phyloP scores from a whole-genome alignment of 106 monocot genomes.

The Dioscorea zingiberensis region DNA sequence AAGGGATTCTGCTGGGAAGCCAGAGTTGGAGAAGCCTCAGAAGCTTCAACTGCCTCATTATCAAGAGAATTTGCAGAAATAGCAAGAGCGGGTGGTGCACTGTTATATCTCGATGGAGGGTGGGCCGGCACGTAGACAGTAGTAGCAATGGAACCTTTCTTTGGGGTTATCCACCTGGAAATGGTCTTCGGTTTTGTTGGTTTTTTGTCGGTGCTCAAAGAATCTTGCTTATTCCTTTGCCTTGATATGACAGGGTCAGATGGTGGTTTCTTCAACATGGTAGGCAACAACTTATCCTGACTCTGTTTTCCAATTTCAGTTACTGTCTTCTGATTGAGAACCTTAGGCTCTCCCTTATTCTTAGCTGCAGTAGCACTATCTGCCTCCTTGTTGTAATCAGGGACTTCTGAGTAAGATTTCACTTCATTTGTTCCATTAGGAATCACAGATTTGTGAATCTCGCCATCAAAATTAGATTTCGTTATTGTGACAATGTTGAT shows the following conservation, averaged over 20 bases:
- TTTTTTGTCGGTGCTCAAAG: slow-evolving; percentile 10
- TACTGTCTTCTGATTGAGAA: slow-evolving; percentile 23
- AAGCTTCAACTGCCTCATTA: slow-evolving; percentile 15
- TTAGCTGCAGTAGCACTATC: slow-evolving; percentile 10
- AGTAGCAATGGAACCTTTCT: slow-evolving; percentile 46
- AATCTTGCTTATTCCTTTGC: slow-evolving; percentile 15
- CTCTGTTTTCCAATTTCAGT: slow-evolving; percentile 14
- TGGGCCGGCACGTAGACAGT: slow-evolving; percentile 52
- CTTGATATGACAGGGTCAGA: slow-evolving; percentile 14
- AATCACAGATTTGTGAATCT: background rate
- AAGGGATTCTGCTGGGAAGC: background rate
- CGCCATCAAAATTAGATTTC: slow-evolving; percentile 10
- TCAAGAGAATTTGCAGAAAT: slow-evolving; percentile 25
- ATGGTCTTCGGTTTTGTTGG: slow-evolving; percentile 40
- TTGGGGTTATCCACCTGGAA: slow-evolving; percentile 70
- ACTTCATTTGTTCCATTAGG: slow-evolving; percentile 14
- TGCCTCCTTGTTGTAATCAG: slow-evolving; percentile 10
- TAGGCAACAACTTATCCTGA: slow-evolving; percentile 27
- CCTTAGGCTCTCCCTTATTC: slow-evolving; percentile 30
- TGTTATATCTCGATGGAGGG: slow-evolving; percentile 88
- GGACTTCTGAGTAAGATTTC: slow-evolving; percentile 9
- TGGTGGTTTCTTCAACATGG: slow-evolving; percentile 36
- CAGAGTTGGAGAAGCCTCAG: slow-evolving; percentile 3
- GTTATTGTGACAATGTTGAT: too few species aligned
- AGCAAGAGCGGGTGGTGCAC: slow-evolving; percentile 69